Percentiles rank a stretch among this genome's conserved stretches.
phyloP scores from a whole-genome alignment of 225 moss, liverwort and hornwort genomes.

The Pseudisothecium myosuroides region DNA sequence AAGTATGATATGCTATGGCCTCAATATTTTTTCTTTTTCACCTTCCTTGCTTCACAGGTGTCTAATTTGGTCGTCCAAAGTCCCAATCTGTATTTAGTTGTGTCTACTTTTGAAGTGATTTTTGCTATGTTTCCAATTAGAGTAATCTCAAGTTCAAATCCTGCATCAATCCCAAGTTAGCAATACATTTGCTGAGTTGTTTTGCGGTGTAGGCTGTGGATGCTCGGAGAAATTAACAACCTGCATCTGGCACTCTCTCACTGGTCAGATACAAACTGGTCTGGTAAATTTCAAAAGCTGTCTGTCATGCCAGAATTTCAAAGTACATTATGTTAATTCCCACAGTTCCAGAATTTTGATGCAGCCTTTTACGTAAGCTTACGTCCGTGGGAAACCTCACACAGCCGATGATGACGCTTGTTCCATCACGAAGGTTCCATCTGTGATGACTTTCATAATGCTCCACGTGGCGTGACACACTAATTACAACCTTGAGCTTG shows the following conservation, averaged over 20 bases:
- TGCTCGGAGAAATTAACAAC: not conserved
- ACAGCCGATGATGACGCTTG: not conserved
- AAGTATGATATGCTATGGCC: not conserved
- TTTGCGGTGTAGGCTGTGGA: not conserved
- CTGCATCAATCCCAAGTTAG: not conserved
- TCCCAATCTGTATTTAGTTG: not conserved
- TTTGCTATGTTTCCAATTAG: no score
- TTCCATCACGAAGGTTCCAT: not conserved
- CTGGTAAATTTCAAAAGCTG: not conserved
- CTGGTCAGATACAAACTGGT: not conserved
- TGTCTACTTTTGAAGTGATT: fast-evolving
- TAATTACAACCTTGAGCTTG: not conserved
- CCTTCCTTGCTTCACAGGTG: not conserved
- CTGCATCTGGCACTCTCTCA: not conserved
- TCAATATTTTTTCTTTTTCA: no score
- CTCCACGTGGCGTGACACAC: not conserved
- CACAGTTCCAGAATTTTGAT: not conserved
- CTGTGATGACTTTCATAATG: not conserved
- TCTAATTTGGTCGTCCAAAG: no score
- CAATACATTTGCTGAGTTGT: not conserved
- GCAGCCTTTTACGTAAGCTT: not conserved
- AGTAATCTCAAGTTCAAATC: no score
- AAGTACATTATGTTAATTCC: not conserved
- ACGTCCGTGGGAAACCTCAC: not conserved
- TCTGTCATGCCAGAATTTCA: not conserved